Conservation (phyloP, 1,284 basidiomycete genomes). For the Naganishia sp. region DNA sequence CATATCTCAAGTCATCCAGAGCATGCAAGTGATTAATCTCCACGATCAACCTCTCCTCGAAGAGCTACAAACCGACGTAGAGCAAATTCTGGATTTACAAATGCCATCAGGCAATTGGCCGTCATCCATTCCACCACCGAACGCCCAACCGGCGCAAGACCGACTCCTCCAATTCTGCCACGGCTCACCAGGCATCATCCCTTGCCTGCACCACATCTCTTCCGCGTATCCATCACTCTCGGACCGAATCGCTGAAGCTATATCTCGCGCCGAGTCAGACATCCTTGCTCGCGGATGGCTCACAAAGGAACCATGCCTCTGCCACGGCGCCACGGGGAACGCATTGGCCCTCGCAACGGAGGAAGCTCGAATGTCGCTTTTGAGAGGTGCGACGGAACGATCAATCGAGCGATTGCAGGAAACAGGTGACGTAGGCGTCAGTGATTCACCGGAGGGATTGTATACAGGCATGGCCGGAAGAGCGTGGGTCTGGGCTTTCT, state of each 20-base stretch:
- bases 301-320: constrained; percentile 23
- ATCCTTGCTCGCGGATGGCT: constrained; percentile 10
- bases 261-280: background rate
- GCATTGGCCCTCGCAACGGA: background rate
- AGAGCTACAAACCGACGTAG: background rate
- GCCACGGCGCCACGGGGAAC: constrained; percentile 20
- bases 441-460: constrained; percentile 13
- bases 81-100: background rate
- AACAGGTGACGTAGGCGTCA: background rate
- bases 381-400: constrained; percentile 1
- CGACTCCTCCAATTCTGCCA: constrained; percentile 25
- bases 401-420: background rate
- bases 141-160: background rate
- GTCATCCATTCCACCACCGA: background rate
- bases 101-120: constrained; percentile 17
- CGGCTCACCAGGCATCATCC: constrained; percentile 19
- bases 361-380: background rate
- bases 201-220: constrained; percentile 1
- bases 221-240: constrained; percentile 3
- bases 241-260: background rate
- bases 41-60: constrained; percentile 1
- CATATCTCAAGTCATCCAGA: background rate
- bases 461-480: constrained; percentile 20
- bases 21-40: background rate
- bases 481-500: constrained; percentile 14